A percentile compares a stretch with the other conserved stretches of the same genome.
Evolutionary conservation across 345 rosid genomes (phyloP).

Genomic region (Mercurialis annua): DNA sequence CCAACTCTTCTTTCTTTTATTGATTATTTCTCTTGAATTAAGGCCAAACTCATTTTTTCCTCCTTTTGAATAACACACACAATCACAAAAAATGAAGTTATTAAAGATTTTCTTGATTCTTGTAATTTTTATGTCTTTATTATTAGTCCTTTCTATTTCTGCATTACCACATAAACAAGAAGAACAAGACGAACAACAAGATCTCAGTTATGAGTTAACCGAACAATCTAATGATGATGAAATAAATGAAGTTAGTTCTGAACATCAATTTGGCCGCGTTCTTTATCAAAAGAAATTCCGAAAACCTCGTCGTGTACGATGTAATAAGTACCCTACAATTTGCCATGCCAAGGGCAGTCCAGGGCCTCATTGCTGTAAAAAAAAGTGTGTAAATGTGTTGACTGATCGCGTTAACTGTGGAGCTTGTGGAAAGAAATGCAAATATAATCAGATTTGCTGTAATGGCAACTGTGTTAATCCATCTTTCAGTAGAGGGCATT

Average conservation of each 20-base stretch:
- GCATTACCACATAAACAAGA: background rate
- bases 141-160: background rate
- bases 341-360: conserved; percentile 34
- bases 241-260: background rate
- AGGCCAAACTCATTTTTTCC: background rate
- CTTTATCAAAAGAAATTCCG: conserved; percentile 3
- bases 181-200: background rate
- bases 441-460: conserved; percentile 37
- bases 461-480: conserved; percentile 40
- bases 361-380: conserved; percentile 35
- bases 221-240: background rate
- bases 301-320: background rate
- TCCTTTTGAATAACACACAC: background rate
- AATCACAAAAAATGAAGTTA: conserved; percentile 3
- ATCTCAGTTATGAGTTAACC: background rate
- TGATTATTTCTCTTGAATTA: background rate
- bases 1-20: background rate
- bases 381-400: conserved; percentile 29
- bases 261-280: background rate
- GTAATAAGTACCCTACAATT: conserved; percentile 19
- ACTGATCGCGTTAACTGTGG: conserved; percentile 36
- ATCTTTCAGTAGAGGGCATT: conserved; percentile 22
- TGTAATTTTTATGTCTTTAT: background rate
- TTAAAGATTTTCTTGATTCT: conserved; percentile 2
- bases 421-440: conserved; percentile 41